Percentiles rank a stretch among this genome's conserved stretches.
Evolutionary conservation across 2,329 filamentous ascomycete species (phyloP).

Genomic region (Scedosporium apiospermum): DNA sequence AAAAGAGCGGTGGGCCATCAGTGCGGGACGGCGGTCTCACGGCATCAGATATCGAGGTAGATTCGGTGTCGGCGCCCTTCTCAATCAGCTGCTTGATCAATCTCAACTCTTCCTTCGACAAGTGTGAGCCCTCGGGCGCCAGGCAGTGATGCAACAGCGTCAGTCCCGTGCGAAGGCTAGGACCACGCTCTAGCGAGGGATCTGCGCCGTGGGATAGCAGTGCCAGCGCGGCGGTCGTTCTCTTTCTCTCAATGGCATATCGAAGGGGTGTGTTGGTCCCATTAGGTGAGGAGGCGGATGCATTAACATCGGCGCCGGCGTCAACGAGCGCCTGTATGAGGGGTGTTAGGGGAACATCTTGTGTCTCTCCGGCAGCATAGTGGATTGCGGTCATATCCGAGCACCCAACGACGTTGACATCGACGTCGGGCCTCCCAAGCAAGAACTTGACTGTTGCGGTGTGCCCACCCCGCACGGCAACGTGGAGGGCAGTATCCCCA

Average conservation of each 20-base stretch:
- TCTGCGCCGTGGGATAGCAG: neutral
- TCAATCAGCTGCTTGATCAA: no score
- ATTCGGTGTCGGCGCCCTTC: no score
- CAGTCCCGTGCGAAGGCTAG: neutral
- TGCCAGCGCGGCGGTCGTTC: neutral
- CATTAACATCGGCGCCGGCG: neutral
- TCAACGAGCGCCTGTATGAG: neutral
- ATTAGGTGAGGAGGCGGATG: neutral
- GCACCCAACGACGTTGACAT: no score
- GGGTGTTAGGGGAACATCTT: neutral
- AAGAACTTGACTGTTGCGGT: no score
- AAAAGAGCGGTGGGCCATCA: neutral
- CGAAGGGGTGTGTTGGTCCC: neutral
- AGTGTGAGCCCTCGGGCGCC: no score
- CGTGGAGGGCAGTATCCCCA: no score
- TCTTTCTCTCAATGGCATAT: neutral
- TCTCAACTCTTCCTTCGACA: no score
- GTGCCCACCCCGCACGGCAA: no score
- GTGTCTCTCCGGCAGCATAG: no score
- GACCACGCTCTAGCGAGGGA: neutral
- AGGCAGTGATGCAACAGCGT: neutral
- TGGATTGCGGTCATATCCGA: no score
- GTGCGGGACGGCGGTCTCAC: neutral
- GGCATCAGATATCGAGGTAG: no score
- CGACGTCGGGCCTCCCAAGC: no score